A percentile compares a stretch with the other conserved stretches of the same genome.
Conservation (phyloP, 345 rosid genomes). For the Populus pruinosa region DNA sequence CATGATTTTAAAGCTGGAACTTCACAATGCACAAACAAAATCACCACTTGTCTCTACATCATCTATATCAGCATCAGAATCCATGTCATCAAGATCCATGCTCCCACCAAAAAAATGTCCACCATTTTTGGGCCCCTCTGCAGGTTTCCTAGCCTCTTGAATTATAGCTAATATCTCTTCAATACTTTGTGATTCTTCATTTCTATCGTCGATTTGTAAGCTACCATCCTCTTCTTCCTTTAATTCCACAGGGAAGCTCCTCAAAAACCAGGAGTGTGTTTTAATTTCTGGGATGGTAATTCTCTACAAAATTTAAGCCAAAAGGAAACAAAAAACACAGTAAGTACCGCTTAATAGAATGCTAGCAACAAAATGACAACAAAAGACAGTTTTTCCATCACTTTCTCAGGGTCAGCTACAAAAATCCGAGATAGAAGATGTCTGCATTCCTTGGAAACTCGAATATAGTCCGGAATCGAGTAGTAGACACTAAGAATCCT, state of each 20-base stretch:
- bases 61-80: constrained; percentile 38
- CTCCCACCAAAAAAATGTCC: constrained; percentile 32
- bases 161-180: constrained; percentile 17
- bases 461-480: constrained; percentile 83
- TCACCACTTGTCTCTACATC: constrained; percentile 66
- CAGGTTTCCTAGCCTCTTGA: constrained; percentile 17
- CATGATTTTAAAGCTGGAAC: background rate
- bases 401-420: constrained; percentile 80
- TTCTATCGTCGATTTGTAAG: background rate
- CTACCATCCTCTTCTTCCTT: constrained; percentile 1
- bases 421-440: constrained; percentile 81
- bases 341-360: background rate
- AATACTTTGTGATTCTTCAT: constrained; percentile 17
- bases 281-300: constrained; percentile 23
- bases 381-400: constrained; percentile 14
- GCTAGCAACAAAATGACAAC: background rate
- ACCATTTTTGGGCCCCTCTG: constrained; percentile 4
- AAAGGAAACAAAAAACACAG: background rate
- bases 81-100: constrained; percentile 58
- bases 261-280: constrained; percentile 25
- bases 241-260: constrained; percentile 16
- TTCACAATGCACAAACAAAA: constrained; percentile 72
- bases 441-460: constrained; percentile 68
- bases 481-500: constrained; percentile 83
- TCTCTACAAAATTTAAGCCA: constrained; percentile 7